Conservation (phyloP, 306 rosid species). For the Cucurbita moschata region DNA sequence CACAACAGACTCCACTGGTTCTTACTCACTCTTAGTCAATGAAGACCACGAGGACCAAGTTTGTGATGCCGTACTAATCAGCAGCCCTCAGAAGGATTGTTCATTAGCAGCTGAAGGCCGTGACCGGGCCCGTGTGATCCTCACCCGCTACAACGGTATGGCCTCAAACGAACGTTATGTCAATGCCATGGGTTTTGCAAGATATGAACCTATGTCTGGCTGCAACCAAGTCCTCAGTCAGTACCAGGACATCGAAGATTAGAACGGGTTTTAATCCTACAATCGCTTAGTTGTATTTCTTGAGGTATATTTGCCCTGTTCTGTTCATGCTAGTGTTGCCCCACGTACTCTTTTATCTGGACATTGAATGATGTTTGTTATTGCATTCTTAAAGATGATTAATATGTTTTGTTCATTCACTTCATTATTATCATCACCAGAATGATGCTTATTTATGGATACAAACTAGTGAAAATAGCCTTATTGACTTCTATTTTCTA, state of each 20-base stretch:
- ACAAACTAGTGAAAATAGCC: background rate
- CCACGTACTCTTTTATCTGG: background rate
- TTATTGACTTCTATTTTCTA: too few species aligned
- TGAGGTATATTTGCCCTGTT: background rate
- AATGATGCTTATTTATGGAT: background rate
- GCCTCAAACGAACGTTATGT: conserved; percentile 38
- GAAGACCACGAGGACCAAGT: conserved; percentile 61
- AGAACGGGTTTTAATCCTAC: conserved; percentile 7
- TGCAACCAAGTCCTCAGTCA: conserved; percentile 54
- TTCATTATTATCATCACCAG: background rate
- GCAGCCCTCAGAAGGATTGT: conserved; percentile 48
- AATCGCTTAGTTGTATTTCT: conserved; percentile 10
- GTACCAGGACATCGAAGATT: conserved; percentile 50
- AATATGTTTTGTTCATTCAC: background rate
- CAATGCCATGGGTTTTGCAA: conserved; percentile 58
- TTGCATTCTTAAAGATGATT: background rate
- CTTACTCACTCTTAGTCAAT: conserved; percentile 27
- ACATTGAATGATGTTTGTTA: background rate
- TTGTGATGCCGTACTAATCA: conserved; percentile 50
- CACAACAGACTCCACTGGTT: conserved; percentile 40
- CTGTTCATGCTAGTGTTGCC: background rate
- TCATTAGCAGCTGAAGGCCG: conserved; percentile 37
- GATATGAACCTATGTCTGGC: conserved; percentile 25
- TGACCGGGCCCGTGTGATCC: conserved; percentile 69
- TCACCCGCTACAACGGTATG: conserved; percentile 64